phyloP scores from a whole-genome alignment of 1,139 yeast species.

The Protomyces inouyei region DNA sequence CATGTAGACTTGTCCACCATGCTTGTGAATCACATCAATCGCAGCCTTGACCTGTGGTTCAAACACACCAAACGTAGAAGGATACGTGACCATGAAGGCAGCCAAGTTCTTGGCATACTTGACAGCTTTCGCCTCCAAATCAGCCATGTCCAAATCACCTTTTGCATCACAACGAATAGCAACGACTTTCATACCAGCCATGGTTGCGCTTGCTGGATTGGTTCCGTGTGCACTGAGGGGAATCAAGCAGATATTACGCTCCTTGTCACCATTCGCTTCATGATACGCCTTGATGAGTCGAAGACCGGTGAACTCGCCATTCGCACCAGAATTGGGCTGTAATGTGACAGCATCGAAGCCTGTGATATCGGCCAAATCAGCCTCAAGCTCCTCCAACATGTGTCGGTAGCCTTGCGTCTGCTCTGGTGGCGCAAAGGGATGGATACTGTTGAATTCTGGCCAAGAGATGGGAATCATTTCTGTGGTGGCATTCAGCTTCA shows the following conservation, averaged over 20 bases:
- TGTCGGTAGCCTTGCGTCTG: constrained; percentile 83
- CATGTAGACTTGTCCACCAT: constrained; percentile 93
- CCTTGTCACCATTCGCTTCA: constrained; percentile 62
- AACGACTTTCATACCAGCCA: constrained; percentile 92
- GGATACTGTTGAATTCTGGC: constrained; percentile 84
- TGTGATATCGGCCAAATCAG: constrained; percentile 86
- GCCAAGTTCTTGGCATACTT: constrained; percentile 68
- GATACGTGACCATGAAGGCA: constrained; percentile 93
- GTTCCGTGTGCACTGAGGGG: constrained; percentile 99
- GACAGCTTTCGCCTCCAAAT: constrained; percentile 66
- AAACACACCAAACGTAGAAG: constrained; percentile 92
- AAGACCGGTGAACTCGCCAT: constrained; percentile 94
- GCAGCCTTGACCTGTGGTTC: constrained; percentile 88
- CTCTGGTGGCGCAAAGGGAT: constrained; percentile 84
- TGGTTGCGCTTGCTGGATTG: constrained; percentile 96
- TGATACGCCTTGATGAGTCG: constrained; percentile 79
- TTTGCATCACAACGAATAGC: constrained; percentile 79
- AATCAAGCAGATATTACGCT: constrained; percentile 81
- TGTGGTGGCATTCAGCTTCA: constrained; percentile 93
- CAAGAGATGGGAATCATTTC: constrained; percentile 92
- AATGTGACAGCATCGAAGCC: constrained; percentile 87
- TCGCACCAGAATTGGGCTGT: constrained; percentile 98
- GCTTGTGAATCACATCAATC: constrained; percentile 69
- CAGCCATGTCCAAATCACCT: constrained; percentile 80
- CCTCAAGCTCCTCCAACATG: constrained; percentile 68